A percentile compares a stretch with the other conserved stretches of the same genome.
Conservation (phyloP, 768 basidiomycete genomes). For the Suillus cothurnatus region DNA sequence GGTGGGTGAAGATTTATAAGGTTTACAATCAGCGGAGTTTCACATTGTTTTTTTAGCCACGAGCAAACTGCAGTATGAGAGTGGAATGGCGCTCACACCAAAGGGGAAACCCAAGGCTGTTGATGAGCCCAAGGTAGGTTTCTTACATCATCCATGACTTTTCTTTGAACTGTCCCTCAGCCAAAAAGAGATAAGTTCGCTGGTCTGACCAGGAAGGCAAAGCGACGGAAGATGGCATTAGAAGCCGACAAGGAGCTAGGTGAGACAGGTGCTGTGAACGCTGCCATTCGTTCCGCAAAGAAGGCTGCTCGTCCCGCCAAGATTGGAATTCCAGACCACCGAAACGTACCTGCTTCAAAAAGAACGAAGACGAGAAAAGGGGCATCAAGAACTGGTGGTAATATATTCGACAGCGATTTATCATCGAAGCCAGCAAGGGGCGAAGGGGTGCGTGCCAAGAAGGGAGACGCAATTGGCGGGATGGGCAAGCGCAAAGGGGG, state of each 20-base stretch:
- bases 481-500: conserved; percentile 52
- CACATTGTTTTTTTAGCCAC: conserved; percentile 47
- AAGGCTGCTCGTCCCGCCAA: conserved; percentile 73
- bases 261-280: conserved; percentile 56
- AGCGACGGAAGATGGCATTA: conserved; percentile 84
- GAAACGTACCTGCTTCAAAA: conserved; percentile 33
- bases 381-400: conserved; percentile 33
- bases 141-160: background rate
- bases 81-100: conserved; percentile 41
- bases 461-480: conserved; percentile 56
- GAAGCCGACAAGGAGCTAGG: conserved; percentile 74
- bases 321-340: conserved; percentile 61
- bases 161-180: conserved; percentile 35
- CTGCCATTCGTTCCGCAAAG: conserved; percentile 88
- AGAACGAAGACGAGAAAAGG: conserved; percentile 36
- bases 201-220: conserved; percentile 85
- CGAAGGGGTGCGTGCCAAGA: conserved; percentile 72
- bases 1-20: conserved; percentile 45
- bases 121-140: conserved; percentile 44
- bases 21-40: conserved; percentile 10
- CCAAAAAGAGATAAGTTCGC: conserved; percentile 77
- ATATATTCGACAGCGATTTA: conserved; percentile 63
- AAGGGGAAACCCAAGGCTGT: conserved; percentile 42
- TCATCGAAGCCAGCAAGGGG: conserved; percentile 41
- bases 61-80: conserved; percentile 77